Conservation (phyloP, 345 rosid genomes). For the Cardamine chenopodiifolia region DNA sequence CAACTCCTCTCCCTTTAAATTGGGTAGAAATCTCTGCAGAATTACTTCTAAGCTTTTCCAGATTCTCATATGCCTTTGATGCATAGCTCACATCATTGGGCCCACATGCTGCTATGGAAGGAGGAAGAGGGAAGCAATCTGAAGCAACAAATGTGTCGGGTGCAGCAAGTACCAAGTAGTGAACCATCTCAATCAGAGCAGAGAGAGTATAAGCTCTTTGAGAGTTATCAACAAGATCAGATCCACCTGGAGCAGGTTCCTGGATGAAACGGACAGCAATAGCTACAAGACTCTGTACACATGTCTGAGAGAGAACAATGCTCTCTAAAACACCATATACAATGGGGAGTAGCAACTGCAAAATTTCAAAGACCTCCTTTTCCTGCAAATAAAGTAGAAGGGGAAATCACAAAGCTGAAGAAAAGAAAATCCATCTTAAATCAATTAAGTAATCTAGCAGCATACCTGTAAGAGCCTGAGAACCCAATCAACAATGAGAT, state of each 20-base stretch:
- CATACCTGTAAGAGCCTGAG: slow-evolving; percentile 79
- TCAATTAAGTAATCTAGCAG: slow-evolving; percentile 16
- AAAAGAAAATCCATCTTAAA: slow-evolving; percentile 7
- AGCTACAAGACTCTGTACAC: slow-evolving; percentile 74
- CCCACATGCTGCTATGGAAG: slow-evolving; percentile 68
- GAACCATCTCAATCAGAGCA: slow-evolving; percentile 91
- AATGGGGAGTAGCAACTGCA: slow-evolving; percentile 89
- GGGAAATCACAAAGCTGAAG: slow-evolving; percentile 30
- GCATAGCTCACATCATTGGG: slow-evolving; percentile 66
- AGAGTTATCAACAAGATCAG: slow-evolving; percentile 94
- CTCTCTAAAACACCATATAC: slow-evolving; percentile 86
- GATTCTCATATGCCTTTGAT: slow-evolving; percentile 71
- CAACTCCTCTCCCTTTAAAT: slow-evolving; percentile 66
- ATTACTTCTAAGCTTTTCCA: slow-evolving; percentile 59
- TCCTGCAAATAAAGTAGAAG: slow-evolving; percentile 61
- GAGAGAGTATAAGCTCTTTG: slow-evolving; percentile 88
- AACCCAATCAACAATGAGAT: slow-evolving; percentile 92
- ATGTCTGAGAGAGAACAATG: slow-evolving; percentile 80
- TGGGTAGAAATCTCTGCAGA: slow-evolving; percentile 53
- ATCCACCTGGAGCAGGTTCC: slow-evolving; percentile 91
- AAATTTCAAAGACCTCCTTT: slow-evolving; percentile 71
- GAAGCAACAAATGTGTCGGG: slow-evolving; percentile 95
- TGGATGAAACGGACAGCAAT: slow-evolving; percentile 78
- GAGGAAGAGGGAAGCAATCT: slow-evolving; percentile 94
- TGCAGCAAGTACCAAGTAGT: slow-evolving; percentile 81